Conservation (phyloP, 306 rosid species). For the Arachis hypogaea region DNA sequence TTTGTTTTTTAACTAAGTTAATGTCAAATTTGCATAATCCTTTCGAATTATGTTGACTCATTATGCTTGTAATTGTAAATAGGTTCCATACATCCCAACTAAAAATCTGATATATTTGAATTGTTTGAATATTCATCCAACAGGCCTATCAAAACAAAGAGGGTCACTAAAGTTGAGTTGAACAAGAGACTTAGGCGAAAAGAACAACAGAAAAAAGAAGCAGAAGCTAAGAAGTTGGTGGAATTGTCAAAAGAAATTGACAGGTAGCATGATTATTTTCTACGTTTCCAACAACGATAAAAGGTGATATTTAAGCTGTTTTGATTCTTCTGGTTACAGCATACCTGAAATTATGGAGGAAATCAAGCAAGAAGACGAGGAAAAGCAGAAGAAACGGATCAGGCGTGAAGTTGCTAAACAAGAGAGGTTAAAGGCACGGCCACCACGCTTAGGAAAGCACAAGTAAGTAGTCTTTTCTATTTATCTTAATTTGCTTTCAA, state of each 20-base stretch:
- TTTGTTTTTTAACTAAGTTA: neutral
- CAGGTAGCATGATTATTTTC: constrained; percentile 49
- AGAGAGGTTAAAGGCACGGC: constrained; percentile 70
- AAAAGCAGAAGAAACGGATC: constrained; percentile 61
- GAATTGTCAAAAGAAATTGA: constrained; percentile 80
- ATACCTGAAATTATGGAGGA: constrained; percentile 68
- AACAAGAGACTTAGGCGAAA: constrained; percentile 77
- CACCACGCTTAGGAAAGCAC: constrained; percentile 88
- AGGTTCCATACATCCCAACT: neutral
- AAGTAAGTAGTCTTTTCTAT: constrained; percentile 56
- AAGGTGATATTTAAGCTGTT: constrained; percentile 1
- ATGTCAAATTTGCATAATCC: neutral
- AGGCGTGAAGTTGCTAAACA: constrained; percentile 72
- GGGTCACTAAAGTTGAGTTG: constrained; percentile 71
- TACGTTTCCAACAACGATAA: neutral
- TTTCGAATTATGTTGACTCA: constrained; percentile 4
- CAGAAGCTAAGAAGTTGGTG: constrained; percentile 54
- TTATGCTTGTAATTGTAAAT: neutral
- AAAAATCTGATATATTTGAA: constrained; percentile 15
- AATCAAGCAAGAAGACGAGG: constrained; percentile 75
- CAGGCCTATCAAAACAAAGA: constrained; percentile 64
- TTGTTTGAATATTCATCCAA: constrained; percentile 39
- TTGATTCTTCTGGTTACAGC: constrained; percentile 48
- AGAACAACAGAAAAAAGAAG: constrained; percentile 66
- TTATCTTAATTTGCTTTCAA: constrained; percentile 14